Evolutionary conservation across 169 alveolate genomes (phyloP).

Genomic region (Eimeria praecox): DNA sequence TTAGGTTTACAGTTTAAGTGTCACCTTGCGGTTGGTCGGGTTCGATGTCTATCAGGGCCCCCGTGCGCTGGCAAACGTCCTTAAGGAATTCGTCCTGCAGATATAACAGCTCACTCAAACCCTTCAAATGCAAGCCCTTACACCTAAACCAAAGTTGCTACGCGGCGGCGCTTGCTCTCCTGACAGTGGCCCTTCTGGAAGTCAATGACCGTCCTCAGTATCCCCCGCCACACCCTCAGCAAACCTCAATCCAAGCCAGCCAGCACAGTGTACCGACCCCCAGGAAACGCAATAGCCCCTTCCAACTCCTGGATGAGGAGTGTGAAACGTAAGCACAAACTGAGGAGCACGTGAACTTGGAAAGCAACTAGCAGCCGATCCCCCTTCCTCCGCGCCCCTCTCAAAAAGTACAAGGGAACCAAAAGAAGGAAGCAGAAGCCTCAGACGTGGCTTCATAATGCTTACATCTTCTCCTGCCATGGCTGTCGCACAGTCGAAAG

Average conservation of each 20-base stretch:
- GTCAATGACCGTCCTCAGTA: neutral
- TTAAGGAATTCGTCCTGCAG: slow-evolving; percentile 63
- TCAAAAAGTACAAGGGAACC: neutral
- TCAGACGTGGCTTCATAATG: neutral
- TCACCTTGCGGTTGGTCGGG: slow-evolving; percentile 59
- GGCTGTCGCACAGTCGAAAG: slow-evolving; percentile 70
- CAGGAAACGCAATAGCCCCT: neutral
- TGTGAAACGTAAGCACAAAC: neutral
- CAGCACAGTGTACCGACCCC: neutral
- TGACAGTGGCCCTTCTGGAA: neutral
- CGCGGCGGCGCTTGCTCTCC: neutral
- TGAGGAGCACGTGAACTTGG: neutral
- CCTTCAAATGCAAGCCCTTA: neutral
- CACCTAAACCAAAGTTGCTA: neutral
- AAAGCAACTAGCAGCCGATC: neutral
- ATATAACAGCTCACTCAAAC: neutral
- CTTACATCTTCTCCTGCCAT: slow-evolving; percentile 75
- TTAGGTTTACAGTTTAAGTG: neutral
- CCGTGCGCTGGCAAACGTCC: slow-evolving; percentile 69
- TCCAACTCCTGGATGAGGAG: neutral
- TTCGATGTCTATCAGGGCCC: slow-evolving; percentile 65
- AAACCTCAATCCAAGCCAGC: neutral
- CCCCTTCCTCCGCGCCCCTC: neutral
- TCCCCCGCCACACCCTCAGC: neutral
- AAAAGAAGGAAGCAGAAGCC: neutral